Evolutionary conservation across 306 rosid species (phyloP).

Genomic region (Lathyrus sativus): DNA sequence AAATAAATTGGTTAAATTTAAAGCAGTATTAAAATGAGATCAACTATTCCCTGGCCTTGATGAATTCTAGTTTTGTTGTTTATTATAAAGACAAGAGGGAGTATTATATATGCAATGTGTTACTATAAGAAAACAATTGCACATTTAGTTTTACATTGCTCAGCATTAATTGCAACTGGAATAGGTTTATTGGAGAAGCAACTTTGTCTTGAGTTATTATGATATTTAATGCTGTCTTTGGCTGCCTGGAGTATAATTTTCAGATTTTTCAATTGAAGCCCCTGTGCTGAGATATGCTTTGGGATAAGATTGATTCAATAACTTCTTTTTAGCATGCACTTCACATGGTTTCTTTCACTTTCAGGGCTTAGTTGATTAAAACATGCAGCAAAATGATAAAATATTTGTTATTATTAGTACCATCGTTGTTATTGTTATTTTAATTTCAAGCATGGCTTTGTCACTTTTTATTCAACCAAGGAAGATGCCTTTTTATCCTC

Average conservation of each 20-base stretch:
- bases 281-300: neutral
- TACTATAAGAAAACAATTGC: neutral
- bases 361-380: constrained; percentile 25
- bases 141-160: constrained; percentile 3
- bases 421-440: neutral
- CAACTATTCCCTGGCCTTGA: too few relatives aligned
- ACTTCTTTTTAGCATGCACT: constrained; percentile 4
- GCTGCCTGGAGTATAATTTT: constrained; percentile 9
- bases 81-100: too few relatives aligned
- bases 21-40: too few relatives aligned
- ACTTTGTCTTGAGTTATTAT: constrained; percentile 1
- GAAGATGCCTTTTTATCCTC: constrained; percentile 4
- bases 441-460: constrained; percentile 23
- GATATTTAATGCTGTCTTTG: constrained; percentile 22
- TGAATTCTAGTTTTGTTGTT: neutral
- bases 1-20: too few relatives aligned
- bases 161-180: constrained; percentile 7
- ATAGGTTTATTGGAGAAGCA: neutral
- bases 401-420: neutral
- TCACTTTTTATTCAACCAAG: neutral
- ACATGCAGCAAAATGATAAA: constrained; percentile 8
- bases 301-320: constrained; percentile 17
- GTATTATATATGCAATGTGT: neutral
- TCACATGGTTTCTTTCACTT: constrained; percentile 12
- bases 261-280: constrained; percentile 12